Percentiles rank a stretch among this genome's conserved stretches.
Conservation (phyloP, 2,329 filamentous ascomycete genomes). For the Meredithiella fracta region DNA sequence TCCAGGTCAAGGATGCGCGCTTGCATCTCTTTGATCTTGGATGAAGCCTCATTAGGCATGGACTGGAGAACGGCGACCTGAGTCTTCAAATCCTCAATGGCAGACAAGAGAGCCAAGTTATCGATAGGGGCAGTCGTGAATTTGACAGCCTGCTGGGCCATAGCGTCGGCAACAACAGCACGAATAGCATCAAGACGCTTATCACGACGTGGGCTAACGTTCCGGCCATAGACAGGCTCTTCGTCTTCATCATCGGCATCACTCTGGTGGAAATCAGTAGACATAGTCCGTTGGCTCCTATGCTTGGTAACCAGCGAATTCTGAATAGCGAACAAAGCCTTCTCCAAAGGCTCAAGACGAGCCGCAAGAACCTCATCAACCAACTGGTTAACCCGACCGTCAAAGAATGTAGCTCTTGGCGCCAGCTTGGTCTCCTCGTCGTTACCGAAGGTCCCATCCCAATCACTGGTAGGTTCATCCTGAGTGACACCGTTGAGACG, state of each 20-base stretch:
- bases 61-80: conserved; percentile 28
- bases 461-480: conserved; percentile 55
- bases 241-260: conserved; percentile 94
- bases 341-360: conserved; percentile 66
- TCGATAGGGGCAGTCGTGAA: conserved; percentile 20
- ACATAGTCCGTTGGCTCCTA: conserved; percentile 47
- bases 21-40: conserved; percentile 42
- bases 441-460: conserved; percentile 73
- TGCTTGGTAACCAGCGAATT: conserved; percentile 43
- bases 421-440: conserved; percentile 72
- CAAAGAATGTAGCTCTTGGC: conserved; percentile 72
- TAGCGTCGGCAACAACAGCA: conserved; percentile 53
- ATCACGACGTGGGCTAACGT: conserved; percentile 62
- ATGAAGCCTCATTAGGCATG: conserved; percentile 29
- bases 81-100: conserved; percentile 43
- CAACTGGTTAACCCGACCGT: conserved; percentile 73
- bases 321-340: conserved; percentile 60
- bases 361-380: conserved; percentile 63
- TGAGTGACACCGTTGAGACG: conserved; percentile 36
- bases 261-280: conserved; percentile 57
- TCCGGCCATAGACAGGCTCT: conserved; percentile 46
- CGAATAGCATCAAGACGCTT: conserved; percentile 71
- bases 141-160: conserved; percentile 38
- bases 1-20: conserved; percentile 44
- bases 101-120: conserved; percentile 40